Evolutionary conservation across 192 early-diverging fungal species (phyloP), one percentile per base, ranked within the genome.

Genomic region (Gamsiella multidivaricata): DNA sequence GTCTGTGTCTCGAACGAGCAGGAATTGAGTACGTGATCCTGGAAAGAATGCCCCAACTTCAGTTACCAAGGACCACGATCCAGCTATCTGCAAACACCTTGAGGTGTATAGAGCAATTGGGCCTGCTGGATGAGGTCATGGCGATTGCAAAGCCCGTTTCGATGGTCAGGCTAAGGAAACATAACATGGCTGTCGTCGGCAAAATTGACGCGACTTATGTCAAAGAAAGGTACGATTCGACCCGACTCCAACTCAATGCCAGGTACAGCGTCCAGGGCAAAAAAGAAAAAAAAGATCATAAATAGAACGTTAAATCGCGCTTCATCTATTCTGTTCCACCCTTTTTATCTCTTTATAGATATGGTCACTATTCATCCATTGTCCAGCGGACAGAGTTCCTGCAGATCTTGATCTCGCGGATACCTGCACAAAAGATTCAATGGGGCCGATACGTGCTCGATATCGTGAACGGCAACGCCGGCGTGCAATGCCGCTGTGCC

Each of bases 401-500:
- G 18, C 47, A 60, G 39, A 59, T 74, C 23, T 23, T 74, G 18
- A 29, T 74, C n/a, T 74, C 70, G 5, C 54, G 42, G 2, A 29
- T 74, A 17, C 70, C 70, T 12, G 17, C 31, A 29, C 22, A 51
- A 10, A 74, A 74, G 49, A 41, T 74, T 36, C 56, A 36, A 11
- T 74, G 70, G 70, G 49, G 43, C 29, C 43, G 55, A 25, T 65
- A 65, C 41, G 70, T 74, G 5, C 57, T 74, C 18, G 70, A 74
- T 18, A 65, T 65, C 31, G 63, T 74, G 10, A 65, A 42, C 22
- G 70, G 70, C 1, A 54, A 74, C 26, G 46, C 50, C 10, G 70
- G 70, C 14, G 70, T 74, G 26, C 70, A 74, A 46, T 65, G 62
- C 54, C 70, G 70, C 22, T 74, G 70, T 36, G 55, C 70, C 25